Conservation (phyloP, 768 basidiomycete genomes). For the Xerocomus spinulosus region DNA sequence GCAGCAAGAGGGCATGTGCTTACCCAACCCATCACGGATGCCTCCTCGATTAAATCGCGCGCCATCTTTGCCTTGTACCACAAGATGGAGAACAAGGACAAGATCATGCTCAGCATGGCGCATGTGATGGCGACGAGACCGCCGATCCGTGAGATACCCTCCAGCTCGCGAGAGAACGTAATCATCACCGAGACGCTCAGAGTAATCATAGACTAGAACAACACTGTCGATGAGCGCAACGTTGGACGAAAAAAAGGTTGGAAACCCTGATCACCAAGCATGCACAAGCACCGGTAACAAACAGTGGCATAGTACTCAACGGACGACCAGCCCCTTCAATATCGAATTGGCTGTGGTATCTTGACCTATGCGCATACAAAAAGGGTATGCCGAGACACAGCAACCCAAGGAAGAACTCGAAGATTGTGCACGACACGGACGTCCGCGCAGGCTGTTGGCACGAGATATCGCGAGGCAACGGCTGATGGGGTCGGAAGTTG, state of each 20-base stretch:
- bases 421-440: slow-evolving; percentile 44
- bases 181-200: slow-evolving; percentile 80
- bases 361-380: slow-evolving; percentile 56
- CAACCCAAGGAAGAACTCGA: slow-evolving; percentile 57
- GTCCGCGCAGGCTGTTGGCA: slow-evolving; percentile 27
- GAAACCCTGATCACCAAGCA: slow-evolving; percentile 56
- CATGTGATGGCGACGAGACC: slow-evolving; percentile 66
- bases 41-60: slow-evolving; percentile 48
- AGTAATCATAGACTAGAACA: slow-evolving; percentile 65
- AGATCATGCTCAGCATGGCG: slow-evolving; percentile 63
- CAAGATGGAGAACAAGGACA: slow-evolving; percentile 66
- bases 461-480: slow-evolving; percentile 53
- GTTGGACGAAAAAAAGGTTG: background rate
- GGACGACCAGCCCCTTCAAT: slow-evolving; percentile 50
- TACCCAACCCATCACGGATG: slow-evolving; percentile 51
- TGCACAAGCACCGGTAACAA: slow-evolving; percentile 61
- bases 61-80: slow-evolving; percentile 64
- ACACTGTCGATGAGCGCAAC: background rate
- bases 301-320: slow-evolving; percentile 48
- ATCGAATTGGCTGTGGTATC: slow-evolving; percentile 47
- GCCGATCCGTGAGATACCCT: slow-evolving; percentile 56
- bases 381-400: slow-evolving; percentile 79
- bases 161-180: slow-evolving; percentile 71
- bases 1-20: too few species aligned
- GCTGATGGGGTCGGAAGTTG: slow-evolving; percentile 64